Evolutionary conservation across 139 green algal species (phyloP).

Genomic region (Ostreobium quekettii): DNA sequence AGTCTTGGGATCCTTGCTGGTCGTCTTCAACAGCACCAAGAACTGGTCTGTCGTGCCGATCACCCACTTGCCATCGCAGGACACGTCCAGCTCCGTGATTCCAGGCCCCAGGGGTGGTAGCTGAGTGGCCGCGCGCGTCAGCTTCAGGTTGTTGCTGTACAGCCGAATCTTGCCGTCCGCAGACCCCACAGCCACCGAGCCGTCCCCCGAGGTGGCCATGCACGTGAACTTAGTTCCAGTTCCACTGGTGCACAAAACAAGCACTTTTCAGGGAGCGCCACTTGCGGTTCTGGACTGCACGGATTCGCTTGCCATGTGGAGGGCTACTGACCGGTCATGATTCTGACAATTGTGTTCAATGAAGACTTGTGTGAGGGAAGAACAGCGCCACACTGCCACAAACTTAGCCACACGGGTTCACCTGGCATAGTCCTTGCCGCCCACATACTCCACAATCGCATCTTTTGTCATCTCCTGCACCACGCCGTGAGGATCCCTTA

Average conservation of each 20-base stretch:
- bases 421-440: slow-evolving; percentile 82
- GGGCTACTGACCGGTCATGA: too few relatives aligned
- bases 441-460: slow-evolving; percentile 46
- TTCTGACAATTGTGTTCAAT: too few relatives aligned
- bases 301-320: too few relatives aligned
- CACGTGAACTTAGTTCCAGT: slow-evolving; percentile 83
- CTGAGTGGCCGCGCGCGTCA: slow-evolving; percentile 60
- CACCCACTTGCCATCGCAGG: slow-evolving; percentile 76
- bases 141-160: slow-evolving; percentile 62
- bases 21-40: slow-evolving; percentile 88
- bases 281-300: too few relatives aligned
- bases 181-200: slow-evolving; percentile 78
- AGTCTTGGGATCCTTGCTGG: slow-evolving; percentile 59
- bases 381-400: too few relatives aligned
- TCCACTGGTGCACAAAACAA: too few relatives aligned
- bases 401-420: too few relatives aligned
- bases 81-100: slow-evolving; percentile 87
- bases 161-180: slow-evolving; percentile 82
- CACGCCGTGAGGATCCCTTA: slow-evolving; percentile 44
- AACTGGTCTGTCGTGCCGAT: slow-evolving; percentile 88
- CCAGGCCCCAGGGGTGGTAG: slow-evolving; percentile 81
- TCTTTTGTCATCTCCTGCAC: slow-evolving; percentile 46
- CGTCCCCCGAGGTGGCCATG: slow-evolving; percentile 69
- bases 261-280: too few relatives aligned
- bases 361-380: too few relatives aligned